Base-by-base conservation (phyloP, 2,329 filamentous ascomycete genomes). In the Grosmannia penicillata region DNA sequence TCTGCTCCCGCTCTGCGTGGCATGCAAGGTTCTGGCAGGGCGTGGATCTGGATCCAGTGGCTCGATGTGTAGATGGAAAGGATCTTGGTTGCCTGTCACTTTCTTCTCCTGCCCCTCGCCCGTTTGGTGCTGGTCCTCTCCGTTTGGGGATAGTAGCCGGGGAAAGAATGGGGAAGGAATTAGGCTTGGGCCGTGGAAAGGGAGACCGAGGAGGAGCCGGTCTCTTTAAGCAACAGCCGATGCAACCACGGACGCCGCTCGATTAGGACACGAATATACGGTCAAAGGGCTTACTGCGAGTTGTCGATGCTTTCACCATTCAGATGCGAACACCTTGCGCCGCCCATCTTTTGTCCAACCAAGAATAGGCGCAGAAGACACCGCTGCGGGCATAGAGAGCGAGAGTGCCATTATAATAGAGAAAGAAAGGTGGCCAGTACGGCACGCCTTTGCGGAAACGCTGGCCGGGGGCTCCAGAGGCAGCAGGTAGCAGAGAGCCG, bases 271-370 rank as follows among this genome's bases (percentile, higher is more conserved):
- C 21, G 18, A 26, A 22, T 11, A 23, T 21, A 8, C 27, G 10
- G 33, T 26, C 22, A 30, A 21, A 11, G 10, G 17, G 23, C 29
- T 31, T 37, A 32, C 35, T 26, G 44, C 43, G 37, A 43, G 40
- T 42, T 44, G 41, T 41, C 46, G 42, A 27, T 38, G 38, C 23
- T 31, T 46, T 40, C 35, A 37, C 45, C 44, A 45, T 22, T 35
- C 33, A 43, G 38, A 33, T 21, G 29, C 27, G 38, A 28, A 43
- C 43, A 43, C 36, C 36, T 43, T 35, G 38, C 38, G 30, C 29
- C 32, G 28, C 31, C 29, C 27, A 26, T 24, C 15, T 13, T 11
- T 18, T 38, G 38, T 34, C 30, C 29, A 30, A 27, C 38, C 41
- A 43, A 23, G 4, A 9, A 25, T 6, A 25, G 30, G 21, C 7